Base-by-base conservation (phyloP, 768 basidiomycete genomes). In the Coprinellus micaceus region DNA sequence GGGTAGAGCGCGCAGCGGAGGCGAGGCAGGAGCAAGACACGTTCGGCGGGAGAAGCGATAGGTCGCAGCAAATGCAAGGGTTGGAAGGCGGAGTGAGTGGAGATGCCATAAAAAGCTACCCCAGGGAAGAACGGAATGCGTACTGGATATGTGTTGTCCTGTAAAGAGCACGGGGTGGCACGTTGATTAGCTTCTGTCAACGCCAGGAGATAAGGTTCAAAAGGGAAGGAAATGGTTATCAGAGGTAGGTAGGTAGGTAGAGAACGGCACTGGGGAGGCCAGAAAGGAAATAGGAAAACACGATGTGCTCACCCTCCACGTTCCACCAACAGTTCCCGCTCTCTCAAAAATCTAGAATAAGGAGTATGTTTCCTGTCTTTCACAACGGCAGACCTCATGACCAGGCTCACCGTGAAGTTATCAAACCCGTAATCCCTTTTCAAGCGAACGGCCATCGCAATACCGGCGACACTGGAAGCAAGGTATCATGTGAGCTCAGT, bases 141-240 rank as follows among this genome's bases (percentile, higher is more conserved):
- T 53, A 82, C 81, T 22, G 80, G 81, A 55, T 83, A 82, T 28
- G 80, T 82, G 49, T 81, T 82, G 57, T 80, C 79, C 82, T 83
- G 56, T 22, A 13, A n/a, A 52, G 11, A 36, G 24, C 15, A 44
- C 37, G 12, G 21, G 26, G 29, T 25, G 15, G 19, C 3, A 19
- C 24, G 9, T 24, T 12, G 46, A 50, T 50, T 50, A 30, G 30
- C 48, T 33, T 50, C 43, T 15, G 22, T 7, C 24, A 44, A 11
- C 21, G 47, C 40, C 29, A 11, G 24, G 13, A 46, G 13, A 19
- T 11, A 53, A 43, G 39, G 45, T 26, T 22, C 7, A 3, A 24
- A 9, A 13, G 26, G 45, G 7, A 47, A 24, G 12, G 26, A 24
- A 37, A 37, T 10, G 17, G 17, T 9, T 10, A 37, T 9, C 17